phyloP scores from a whole-genome alignment of 139 green algal species.

The Closterium sp. region DNA sequence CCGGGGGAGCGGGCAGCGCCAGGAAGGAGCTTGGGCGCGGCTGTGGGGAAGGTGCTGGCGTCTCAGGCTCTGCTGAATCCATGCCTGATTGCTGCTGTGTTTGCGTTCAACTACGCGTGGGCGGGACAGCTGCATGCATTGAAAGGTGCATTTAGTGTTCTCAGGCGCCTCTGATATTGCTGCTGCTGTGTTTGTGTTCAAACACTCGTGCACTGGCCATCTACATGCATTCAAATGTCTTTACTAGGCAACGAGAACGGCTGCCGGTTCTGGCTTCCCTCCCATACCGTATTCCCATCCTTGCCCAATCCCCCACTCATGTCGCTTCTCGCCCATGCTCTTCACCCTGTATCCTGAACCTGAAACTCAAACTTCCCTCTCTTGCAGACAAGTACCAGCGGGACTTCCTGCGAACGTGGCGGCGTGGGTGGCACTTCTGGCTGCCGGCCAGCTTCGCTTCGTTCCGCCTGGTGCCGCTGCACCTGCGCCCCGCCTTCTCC shows the following conservation, averaged over 20 bases:
- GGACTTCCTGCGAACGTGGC: slow-evolving; percentile 30
- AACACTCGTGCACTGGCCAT: too few relatives aligned
- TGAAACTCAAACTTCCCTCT: too few relatives aligned
- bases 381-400: slow-evolving; percentile 33
- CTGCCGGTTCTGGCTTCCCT: too few relatives aligned
- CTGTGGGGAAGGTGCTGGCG: slow-evolving; percentile 34
- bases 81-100: slow-evolving; percentile 52
- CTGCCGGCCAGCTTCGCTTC: slow-evolving; percentile 51
- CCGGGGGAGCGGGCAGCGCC: slow-evolving; percentile 42
- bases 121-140: background rate
- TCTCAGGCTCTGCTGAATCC: slow-evolving; percentile 55
- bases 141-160: background rate
- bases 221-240: too few relatives aligned
- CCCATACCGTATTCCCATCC: too few relatives aligned
- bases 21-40: background rate
- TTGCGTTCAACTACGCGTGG: slow-evolving; percentile 49
- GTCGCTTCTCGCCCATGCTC: too few relatives aligned
- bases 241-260: too few relatives aligned
- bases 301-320: too few relatives aligned
- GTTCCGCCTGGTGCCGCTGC: slow-evolving; percentile 46
- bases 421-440: slow-evolving; percentile 58
- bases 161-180: too few relatives aligned
- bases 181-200: too few relatives aligned
- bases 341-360: too few relatives aligned
- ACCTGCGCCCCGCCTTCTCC: slow-evolving; percentile 52